phyloP scores from a whole-genome alignment of 2,329 filamentous ascomycete genomes.

The Waltergamsia citrina region DNA sequence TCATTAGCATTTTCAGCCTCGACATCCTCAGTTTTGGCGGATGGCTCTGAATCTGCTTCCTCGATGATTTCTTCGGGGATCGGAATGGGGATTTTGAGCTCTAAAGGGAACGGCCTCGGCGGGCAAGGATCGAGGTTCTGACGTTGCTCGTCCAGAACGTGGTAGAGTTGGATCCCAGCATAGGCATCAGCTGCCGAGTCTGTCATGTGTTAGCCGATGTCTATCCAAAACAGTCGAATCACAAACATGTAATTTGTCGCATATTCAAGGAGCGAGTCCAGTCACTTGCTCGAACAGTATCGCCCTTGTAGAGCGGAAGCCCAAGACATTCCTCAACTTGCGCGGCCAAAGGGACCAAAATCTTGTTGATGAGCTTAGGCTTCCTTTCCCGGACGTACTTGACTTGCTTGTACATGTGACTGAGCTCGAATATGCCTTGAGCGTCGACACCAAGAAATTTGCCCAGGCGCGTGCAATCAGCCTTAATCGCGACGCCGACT shows the following conservation, averaged over 20 bases:
- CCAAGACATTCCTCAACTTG: constrained; percentile 64
- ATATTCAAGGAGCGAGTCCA: constrained; percentile 58
- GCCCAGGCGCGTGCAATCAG: constrained; percentile 58
- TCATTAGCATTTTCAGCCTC: background rate
- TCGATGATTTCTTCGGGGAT: background rate
- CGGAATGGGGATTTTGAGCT: constrained; percentile 45
- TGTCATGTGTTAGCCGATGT: constrained; percentile 18
- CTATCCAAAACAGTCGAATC: background rate
- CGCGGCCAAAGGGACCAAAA: constrained; percentile 52
- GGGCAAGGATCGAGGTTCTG: constrained; percentile 58
- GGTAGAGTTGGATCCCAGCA: constrained; percentile 63
- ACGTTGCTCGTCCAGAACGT: constrained; percentile 61
- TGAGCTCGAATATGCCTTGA: constrained; percentile 68
- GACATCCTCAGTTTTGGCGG: constrained; percentile 2
- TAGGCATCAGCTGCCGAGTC: constrained; percentile 80
- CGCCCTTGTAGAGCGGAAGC: constrained; percentile 67
- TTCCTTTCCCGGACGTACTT: constrained; percentile 48
- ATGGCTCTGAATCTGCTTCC: background rate
- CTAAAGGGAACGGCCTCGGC: constrained; percentile 58
- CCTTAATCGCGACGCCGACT: constrained; percentile 65
- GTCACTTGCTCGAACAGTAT: constrained; percentile 59
- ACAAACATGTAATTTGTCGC: constrained; percentile 62
- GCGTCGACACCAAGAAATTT: constrained; percentile 57
- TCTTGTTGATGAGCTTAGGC: constrained; percentile 53
- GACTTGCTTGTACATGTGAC: constrained; percentile 71